Percentiles rank a stretch among this genome's conserved stretches.
Conservation (phyloP, 2,329 filamentous ascomycete species). For the Talaromyces sp. region DNA sequence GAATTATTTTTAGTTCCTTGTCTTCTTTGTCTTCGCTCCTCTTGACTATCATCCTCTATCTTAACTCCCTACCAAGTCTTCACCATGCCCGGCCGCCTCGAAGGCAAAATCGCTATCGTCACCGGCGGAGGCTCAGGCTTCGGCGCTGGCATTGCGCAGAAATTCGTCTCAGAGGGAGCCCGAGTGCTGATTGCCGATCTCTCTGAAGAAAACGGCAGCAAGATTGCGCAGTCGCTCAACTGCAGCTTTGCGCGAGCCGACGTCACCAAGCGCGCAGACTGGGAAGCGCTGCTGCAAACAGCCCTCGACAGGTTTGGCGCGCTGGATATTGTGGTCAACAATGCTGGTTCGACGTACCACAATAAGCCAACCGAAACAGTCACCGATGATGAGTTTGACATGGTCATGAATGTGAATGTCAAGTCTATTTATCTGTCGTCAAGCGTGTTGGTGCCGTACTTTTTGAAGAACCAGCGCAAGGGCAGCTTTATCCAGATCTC, state of each 20-base stretch:
- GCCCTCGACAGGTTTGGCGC: constrained; percentile 16
- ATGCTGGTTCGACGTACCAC: constrained; percentile 35
- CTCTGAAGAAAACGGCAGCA: constrained; percentile 22
- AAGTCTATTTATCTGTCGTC: constrained; percentile 34
- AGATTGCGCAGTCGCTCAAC: constrained; percentile 16
- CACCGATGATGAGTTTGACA: constrained; percentile 37
- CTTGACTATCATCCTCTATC: background rate
- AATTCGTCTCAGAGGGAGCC: constrained; percentile 32
- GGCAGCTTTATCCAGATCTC: constrained; percentile 39
- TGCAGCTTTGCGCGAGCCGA: constrained; percentile 23
- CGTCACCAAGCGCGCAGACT: constrained; percentile 25
- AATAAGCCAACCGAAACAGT: constrained; percentile 35
- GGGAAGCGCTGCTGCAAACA: constrained; percentile 19
- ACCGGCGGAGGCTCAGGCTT: constrained; percentile 35
- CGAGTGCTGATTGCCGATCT: constrained; percentile 34
- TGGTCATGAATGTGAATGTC: constrained; percentile 38
- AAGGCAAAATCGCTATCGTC: constrained; percentile 36
- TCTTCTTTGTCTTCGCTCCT: background rate
- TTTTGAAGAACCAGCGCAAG: constrained; percentile 28
- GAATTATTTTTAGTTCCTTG: no score
- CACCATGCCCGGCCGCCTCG: background rate
- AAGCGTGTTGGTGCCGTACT: constrained; percentile 29
- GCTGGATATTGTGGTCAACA: constrained; percentile 43
- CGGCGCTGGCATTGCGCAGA: constrained; percentile 30
- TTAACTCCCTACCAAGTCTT: background rate